These are phyloP conservation scores for Suillus sp. DNA, from an alignment of 768 basidiomycete species.

Conservation along the genomic window DNA sequence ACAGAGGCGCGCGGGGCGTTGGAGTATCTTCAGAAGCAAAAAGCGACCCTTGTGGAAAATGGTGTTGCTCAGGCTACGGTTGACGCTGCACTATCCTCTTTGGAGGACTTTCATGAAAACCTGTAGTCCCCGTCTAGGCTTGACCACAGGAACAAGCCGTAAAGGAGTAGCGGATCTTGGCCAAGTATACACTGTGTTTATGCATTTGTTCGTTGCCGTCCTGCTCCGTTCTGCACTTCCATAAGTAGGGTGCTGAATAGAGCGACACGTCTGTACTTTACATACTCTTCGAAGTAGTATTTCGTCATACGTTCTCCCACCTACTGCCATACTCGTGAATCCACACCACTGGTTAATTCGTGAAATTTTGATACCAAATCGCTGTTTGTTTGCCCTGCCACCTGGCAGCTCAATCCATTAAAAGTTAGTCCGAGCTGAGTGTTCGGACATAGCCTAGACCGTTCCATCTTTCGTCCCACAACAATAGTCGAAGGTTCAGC, in stretches of 20 bases:
- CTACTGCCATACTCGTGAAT: background rate
- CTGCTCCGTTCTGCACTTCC: background rate
- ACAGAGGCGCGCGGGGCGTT: no score
- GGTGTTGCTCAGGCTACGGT: no score
- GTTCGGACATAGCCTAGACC: background rate
- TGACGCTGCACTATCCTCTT: no score
- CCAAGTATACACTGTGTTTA: background rate
- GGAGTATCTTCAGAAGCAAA: no score
- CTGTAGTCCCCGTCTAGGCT: background rate
- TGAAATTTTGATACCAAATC: background rate
- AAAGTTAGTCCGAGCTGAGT: background rate
- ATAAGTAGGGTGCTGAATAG: no score
- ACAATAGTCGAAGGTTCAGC: background rate
- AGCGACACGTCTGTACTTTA: no score
- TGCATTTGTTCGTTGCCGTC: background rate
- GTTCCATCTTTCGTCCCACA: background rate
- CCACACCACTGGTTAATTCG: background rate
- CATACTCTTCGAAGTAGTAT: no score
- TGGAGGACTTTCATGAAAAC: background rate
- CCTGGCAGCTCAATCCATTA: background rate
- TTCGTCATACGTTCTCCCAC: no score
- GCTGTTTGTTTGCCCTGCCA: background rate
- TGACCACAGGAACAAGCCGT: background rate
- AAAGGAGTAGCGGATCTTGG: background rate
- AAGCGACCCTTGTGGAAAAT: no score